Percentiles rank a stretch among this genome's conserved stretches.
Conservation (phyloP, 768 basidiomycete genomes). For the Boletus sp. region DNA sequence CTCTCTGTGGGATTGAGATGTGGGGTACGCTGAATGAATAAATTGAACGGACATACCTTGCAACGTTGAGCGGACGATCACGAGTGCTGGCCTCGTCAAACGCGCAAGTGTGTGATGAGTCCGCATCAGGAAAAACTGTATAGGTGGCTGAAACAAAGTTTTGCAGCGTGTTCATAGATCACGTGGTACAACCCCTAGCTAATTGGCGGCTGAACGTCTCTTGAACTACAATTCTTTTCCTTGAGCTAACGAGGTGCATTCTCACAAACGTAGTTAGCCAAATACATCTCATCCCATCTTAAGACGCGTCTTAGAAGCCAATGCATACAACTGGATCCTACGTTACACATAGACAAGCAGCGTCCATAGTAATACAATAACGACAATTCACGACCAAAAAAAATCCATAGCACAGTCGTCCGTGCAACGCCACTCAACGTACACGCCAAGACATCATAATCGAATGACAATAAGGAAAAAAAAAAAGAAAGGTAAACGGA, state of each 20-base stretch:
- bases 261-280: too few species aligned
- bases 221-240: too few species aligned
- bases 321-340: too few species aligned
- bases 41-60: constrained; percentile 18
- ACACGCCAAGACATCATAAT: constrained; percentile 4
- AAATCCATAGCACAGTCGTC: neutral
- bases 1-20: neutral
- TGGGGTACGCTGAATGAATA: neutral
- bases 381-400: neutral
- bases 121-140: constrained; percentile 22
- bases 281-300: too few species aligned
- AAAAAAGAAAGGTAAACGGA: neutral
- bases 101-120: neutral
- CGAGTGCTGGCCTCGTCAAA: neutral
- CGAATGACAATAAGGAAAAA: constrained; percentile 9
- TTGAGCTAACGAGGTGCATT: too few species aligned
- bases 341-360: neutral
- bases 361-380: neutral
- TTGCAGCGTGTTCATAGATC: neutral
- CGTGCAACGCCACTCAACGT: neutral
- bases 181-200: constrained; percentile 6
- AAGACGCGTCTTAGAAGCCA: too few species aligned
- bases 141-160: constrained; percentile 27
- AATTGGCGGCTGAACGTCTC: too few species aligned
- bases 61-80: constrained; percentile 6